Evolutionary conservation across 2,329 filamentous ascomycete genomes (phyloP).

Genomic region (Emydomyces testavorans): DNA sequence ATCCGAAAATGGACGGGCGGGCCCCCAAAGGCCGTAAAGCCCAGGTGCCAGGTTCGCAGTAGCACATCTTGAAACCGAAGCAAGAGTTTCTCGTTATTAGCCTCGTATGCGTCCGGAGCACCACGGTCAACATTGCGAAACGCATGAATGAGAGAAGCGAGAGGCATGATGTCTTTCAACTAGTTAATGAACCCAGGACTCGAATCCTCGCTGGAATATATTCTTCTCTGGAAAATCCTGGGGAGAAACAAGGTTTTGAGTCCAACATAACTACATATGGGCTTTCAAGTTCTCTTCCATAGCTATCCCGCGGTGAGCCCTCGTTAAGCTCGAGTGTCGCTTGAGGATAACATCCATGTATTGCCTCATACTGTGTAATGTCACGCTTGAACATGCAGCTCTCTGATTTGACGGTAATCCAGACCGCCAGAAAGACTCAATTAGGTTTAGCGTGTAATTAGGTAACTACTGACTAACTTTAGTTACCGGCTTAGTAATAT

Average conservation of each 20-base stretch:
- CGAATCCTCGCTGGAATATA: too few relatives aligned
- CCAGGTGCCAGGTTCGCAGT: slow-evolving; percentile 46
- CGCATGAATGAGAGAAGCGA: slow-evolving; percentile 12
- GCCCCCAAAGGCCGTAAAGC: slow-evolving; percentile 55
- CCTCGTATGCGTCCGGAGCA: slow-evolving; percentile 14
- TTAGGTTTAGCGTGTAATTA: too few relatives aligned
- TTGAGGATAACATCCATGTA: too few relatives aligned
- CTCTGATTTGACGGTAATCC: neutral
- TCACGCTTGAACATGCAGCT: neutral
- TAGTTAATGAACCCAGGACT: neutral
- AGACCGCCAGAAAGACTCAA: too few relatives aligned
- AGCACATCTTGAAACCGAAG: slow-evolving; percentile 28
- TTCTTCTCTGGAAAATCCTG: too few relatives aligned
- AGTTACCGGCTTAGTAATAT: too few relatives aligned
- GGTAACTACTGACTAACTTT: too few relatives aligned
- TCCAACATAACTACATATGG: too few relatives aligned
- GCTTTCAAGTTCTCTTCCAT: neutral
- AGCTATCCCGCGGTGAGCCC: too few relatives aligned
- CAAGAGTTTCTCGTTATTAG: slow-evolving; percentile 22
- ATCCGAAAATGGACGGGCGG: slow-evolving; percentile 61
- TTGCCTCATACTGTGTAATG: too few relatives aligned
- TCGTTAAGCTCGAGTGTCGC: too few relatives aligned
- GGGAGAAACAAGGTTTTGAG: too few relatives aligned
- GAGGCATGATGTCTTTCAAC: slow-evolving; percentile 12
- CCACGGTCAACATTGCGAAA: slow-evolving; percentile 3